Evolutionary conservation across 176 grass and related monocot genomes (phyloP), one percentile per base, ranked within the genome.

Genomic region (Aegilops sharonensis): DNA sequence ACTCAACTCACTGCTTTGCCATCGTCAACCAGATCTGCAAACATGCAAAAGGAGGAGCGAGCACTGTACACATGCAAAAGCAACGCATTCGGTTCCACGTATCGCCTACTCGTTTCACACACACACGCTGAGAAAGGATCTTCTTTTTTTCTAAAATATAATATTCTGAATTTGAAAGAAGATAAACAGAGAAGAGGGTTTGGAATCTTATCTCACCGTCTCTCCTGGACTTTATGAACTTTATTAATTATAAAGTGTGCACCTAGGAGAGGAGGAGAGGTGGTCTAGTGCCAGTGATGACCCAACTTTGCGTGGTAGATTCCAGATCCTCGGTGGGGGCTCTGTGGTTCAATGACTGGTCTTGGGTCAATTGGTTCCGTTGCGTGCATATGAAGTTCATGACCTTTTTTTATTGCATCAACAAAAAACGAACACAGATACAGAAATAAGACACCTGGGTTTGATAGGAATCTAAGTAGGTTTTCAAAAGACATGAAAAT

Each of bases 141-240:
- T 81, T 11, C 62, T 45, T 48, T 76, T 14, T 77, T 56, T 9
- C 4, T 17, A 21, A 77, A 48, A 31, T 43, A 45, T 31, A 77
- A 56, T 31, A 54, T 9, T 76, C 2, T 29, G 0, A 0, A 18
- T 25, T 14, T 3, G 3, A 2, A 24, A 74, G 17, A 18, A 18
- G 14, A 75, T 45, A 29, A 4, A 30, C 24, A 0, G 7, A 9
- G 25, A 76, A 77, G 30, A 10, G 15, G 78, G 64, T 80, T 14
- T 48, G 88, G 89, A 79, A 90, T 83, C 89, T 86, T 72, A 73
- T 81, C 83, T 81, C 77, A 18, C 77, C 42, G 29, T 11, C 71
- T 20, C 74, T 72, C 24, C 24, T 27, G 60, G 30, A 11, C 47
- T 40, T 78, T 78, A 56, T 56, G 9, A 37, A 21, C 30, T 72